These are phyloP conservation scores for Russula ochroleuca DNA, from an alignment of 768 basidiomycete genomes.

Conservation along the genomic window DNA sequence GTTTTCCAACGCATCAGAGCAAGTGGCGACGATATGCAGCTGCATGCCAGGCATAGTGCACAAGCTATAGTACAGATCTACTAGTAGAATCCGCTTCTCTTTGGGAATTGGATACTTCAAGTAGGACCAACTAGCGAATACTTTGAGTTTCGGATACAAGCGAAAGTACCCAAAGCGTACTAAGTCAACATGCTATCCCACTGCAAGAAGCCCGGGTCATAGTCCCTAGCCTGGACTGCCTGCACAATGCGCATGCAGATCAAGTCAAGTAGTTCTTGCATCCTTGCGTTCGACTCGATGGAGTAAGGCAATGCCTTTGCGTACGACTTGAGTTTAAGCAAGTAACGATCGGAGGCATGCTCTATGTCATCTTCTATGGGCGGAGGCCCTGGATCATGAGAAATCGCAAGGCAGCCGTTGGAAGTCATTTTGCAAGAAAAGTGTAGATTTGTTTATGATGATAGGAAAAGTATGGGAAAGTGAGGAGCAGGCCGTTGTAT, in stretches of 20 bases:
- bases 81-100: constrained; percentile 65
- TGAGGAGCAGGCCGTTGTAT: neutral
- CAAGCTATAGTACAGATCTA: constrained; percentile 75
- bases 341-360: constrained; percentile 43
- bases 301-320: constrained; percentile 68
- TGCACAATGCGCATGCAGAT: constrained; percentile 66
- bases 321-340: constrained; percentile 59
- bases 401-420: constrained; percentile 10
- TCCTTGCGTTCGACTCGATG: constrained; percentile 68
- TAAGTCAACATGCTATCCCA: constrained; percentile 75
- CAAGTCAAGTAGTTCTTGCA: constrained; percentile 72
- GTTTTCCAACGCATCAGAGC: constrained; percentile 56
- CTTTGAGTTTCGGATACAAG: constrained; percentile 27
- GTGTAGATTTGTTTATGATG: constrained; percentile 4
- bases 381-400: constrained; percentile 37
- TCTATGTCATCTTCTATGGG: constrained; percentile 35
- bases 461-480: neutral
- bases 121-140: constrained; percentile 59
- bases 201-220: constrained; percentile 72
- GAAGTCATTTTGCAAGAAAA: constrained; percentile 15
- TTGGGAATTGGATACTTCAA: constrained; percentile 86
- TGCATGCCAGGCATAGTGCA: constrained; percentile 75
- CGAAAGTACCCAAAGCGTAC: constrained; percentile 41
- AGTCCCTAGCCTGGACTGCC: constrained; percentile 75
- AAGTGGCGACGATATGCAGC: constrained; percentile 59